Base-by-base conservation (phyloP, 2,329 filamentous ascomycete genomes). In the Aspergillus sp. region DNA sequence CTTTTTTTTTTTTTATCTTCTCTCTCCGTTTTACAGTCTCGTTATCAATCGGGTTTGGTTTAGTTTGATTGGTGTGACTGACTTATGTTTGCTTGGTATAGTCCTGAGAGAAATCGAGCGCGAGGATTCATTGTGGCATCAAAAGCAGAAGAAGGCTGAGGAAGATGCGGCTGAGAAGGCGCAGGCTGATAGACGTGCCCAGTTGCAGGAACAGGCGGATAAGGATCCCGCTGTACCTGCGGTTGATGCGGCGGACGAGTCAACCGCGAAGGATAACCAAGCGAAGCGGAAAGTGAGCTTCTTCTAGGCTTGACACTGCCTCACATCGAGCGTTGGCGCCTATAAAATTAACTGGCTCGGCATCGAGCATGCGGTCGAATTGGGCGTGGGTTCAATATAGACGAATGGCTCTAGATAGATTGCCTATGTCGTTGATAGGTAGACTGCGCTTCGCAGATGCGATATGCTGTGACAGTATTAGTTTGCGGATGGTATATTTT, bases 61-160 rank as follows among this genome's bases (percentile, higher is more conserved):
- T 31, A 11, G 27, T 31, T 31, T 9, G 27, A 31, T 11, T 9
- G 27, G 27, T 17, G 33, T 24, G 52, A n/a, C 55, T 60, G 21
- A 64, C 17, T 37, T 4, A n/a, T 56, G 31, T 40, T 41, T 9
- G 27, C 14, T 41, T 15, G 46, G n/a, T 57, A 76, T 57, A 77
- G 74, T 77, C 4, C 59, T 77, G 7, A 67, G 63, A 46, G 75
- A 77, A 57, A 76, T 77, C 35, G 73, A 75, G 54, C 66, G 69
- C 39, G 75, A 77, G 59, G 74, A 77, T 58, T 70, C 69, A 4
- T 44, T 72, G 17, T 76, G 73, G 74, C 71, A 71, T 56, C 65
- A 68, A 49, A 72, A 69, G 48, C 41, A 54, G 21, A 35, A 62
- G 43, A 54, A 61, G 39, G 39, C 31, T 17, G 40, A 60, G 35